A percentile compares a stretch with the other conserved stretches of the same genome.
These are phyloP conservation scores for Harringtonia lauricola DNA, from an alignment of 2,329 filamentous ascomycete species.

Conservation along the genomic window DNA sequence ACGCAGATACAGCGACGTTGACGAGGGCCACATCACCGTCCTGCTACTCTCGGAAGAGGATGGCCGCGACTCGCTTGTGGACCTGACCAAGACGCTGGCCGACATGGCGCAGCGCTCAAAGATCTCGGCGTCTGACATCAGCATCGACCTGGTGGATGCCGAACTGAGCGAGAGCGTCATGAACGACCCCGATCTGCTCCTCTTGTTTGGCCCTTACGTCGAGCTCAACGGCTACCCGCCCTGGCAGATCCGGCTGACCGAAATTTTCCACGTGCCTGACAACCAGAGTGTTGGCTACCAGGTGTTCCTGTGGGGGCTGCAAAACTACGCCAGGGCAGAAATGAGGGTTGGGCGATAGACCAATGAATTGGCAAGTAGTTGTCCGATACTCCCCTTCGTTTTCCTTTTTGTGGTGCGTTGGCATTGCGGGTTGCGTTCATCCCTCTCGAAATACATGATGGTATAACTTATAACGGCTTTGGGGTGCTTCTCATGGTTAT, in stretches of 20 bases:
- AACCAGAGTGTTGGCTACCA: conserved; percentile 86
- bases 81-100: conserved; percentile 85
- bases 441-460: not conserved
- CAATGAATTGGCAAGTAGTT: no score
- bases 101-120: conserved; percentile 92
- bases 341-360: conserved; percentile 61
- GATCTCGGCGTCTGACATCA: conserved; percentile 71
- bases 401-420: not conserved
- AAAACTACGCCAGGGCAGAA: conserved; percentile 76
- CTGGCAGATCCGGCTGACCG: conserved; percentile 89
- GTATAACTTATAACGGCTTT: not conserved
- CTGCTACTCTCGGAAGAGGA: conserved; percentile 81
- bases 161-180: conserved; percentile 74
- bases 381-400: no score
- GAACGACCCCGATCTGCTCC: conserved; percentile 78
- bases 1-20: conserved; percentile 17
- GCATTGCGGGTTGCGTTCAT: not conserved
- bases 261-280: conserved; percentile 75
- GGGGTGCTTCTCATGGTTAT: not conserved
- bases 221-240: conserved; percentile 87
- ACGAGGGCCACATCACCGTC: conserved; percentile 39
- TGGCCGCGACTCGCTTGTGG: conserved; percentile 85
- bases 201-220: conserved; percentile 76
- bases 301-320: conserved; percentile 76
- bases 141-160: conserved; percentile 73